These are phyloP conservation scores for Lojkania enalia DNA, from an alignment of 2,329 filamentous ascomycete genomes.

Conservation along the genomic window DNA sequence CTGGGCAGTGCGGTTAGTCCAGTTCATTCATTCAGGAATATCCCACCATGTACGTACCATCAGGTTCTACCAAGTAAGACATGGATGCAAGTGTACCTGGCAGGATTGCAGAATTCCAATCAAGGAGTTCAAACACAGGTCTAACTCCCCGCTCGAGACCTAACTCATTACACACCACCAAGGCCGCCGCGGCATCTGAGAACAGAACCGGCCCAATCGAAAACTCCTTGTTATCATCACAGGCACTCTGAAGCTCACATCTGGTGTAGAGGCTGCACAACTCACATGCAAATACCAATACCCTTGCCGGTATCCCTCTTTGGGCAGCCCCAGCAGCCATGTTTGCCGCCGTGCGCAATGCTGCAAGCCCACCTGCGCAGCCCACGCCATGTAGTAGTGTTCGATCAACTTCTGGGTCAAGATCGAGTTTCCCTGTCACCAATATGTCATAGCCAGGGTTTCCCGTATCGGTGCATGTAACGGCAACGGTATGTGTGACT, in stretches of 20 bases:
- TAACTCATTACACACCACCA: conserved; percentile 66
- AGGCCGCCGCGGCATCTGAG: conserved; percentile 70
- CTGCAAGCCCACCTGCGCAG: conserved; percentile 45
- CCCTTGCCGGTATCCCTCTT: conserved; percentile 61
- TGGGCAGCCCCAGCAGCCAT: conserved; percentile 66
- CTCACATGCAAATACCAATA: conserved; percentile 68
- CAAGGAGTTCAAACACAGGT: conserved; percentile 62
- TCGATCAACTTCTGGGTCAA: conserved; percentile 36
- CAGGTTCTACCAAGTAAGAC: conserved; percentile 66
- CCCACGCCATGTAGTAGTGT: conserved; percentile 44
- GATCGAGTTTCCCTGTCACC: conserved; percentile 37
- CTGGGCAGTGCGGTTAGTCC: not conserved
- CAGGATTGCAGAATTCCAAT: conserved; percentile 67
- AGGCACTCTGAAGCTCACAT: conserved; percentile 66
- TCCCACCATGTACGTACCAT: conserved; percentile 49
- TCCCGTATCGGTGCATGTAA: conserved; percentile 45
- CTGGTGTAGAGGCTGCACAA: conserved; percentile 57
- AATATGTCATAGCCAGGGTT: conserved; percentile 46
- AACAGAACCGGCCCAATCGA: conserved; percentile 69
- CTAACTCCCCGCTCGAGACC: conserved; percentile 45
- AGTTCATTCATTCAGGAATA: not conserved
- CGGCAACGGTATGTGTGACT: conserved; percentile 45
- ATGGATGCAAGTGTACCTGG: conserved; percentile 65
- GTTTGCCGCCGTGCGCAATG: conserved; percentile 58
- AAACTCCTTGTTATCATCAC: conserved; percentile 53